Conservation (phyloP, 2,329 filamentous ascomycete genomes). For the Aspergillus amoenus region DNA sequence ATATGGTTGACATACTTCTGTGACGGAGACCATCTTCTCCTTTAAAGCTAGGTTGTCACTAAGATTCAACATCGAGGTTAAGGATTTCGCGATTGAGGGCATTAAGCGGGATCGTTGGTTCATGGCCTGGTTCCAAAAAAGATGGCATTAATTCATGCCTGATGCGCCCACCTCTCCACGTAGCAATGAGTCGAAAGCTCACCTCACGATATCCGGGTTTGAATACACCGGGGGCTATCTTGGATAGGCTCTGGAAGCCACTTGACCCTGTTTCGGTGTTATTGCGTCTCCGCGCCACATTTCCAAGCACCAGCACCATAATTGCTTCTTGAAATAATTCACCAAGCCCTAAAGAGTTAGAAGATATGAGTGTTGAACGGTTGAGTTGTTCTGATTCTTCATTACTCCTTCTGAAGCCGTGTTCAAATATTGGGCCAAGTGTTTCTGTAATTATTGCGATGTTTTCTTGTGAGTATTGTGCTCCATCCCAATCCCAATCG, state of each 20-base stretch:
- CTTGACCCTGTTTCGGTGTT: conserved; percentile 5
- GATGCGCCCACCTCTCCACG: background rate
- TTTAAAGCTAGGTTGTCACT: conserved; percentile 17
- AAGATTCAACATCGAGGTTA: conserved; percentile 30
- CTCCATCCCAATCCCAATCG: background rate
- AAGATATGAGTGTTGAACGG: background rate
- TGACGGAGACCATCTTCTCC: conserved; percentile 15
- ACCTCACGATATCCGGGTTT: conserved; percentile 31
- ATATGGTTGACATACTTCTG: background rate
- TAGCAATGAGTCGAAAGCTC: conserved; percentile 1
- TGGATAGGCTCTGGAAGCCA: conserved; percentile 19
- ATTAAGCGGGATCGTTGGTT: conserved; percentile 36
- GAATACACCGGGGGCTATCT: conserved; percentile 31
- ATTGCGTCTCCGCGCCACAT: background rate
- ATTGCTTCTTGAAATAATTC: conserved; percentile 30
- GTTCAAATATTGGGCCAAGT: background rate
- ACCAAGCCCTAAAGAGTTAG: conserved; percentile 6
- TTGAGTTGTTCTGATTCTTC: background rate
- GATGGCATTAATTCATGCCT: background rate
- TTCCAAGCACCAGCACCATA: conserved; percentile 6
- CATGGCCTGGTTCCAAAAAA: conserved; percentile 28
- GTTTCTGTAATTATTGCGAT: background rate
- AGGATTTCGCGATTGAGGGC: conserved; percentile 34
- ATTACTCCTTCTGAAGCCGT: background rate
- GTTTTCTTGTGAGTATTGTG: background rate